A percentile compares a stretch with the other conserved stretches of the same genome.
Evolutionary conservation across 2,329 filamentous ascomycete genomes (phyloP).

Genomic region (Penicillium nordicum): DNA sequence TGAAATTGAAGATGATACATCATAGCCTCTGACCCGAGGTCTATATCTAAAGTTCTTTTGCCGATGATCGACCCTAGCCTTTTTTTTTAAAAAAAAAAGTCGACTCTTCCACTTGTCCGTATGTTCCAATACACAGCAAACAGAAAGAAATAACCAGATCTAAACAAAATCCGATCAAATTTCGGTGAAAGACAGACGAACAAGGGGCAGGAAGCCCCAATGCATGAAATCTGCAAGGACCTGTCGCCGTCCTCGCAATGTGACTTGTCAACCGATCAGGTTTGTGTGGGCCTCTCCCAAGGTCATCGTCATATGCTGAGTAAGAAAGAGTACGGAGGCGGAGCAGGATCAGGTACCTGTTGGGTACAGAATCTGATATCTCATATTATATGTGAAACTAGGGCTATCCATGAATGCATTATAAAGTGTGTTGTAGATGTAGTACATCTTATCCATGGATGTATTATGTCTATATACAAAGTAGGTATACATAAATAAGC

Average conservation of each 20-base stretch:
- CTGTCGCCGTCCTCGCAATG: conserved; percentile 24
- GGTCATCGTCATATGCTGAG: conserved; percentile 15
- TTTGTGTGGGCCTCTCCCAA: conserved; percentile 1
- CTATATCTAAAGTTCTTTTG: not conserved
- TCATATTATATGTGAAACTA: not conserved
- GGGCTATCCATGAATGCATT: not conserved
- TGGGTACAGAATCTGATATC: not conserved
- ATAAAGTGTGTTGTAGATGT: not conserved
- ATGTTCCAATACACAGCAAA: not conserved
- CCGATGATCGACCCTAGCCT: not conserved
- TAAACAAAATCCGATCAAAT: not conserved
- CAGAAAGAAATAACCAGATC: not conserved
- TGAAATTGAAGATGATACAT: conserved; percentile 3
- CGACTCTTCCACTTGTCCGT: not conserved
- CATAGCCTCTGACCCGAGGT: not conserved
- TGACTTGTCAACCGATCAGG: conserved; percentile 28
- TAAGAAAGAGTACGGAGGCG: not conserved
- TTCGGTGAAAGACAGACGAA: not conserved
- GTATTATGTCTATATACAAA: too few species aligned
- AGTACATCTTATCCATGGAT: not conserved
- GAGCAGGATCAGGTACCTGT: conserved; percentile 2
- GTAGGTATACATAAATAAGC: too few species aligned
- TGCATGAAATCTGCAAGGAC: conserved; percentile 33
- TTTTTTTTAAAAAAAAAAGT: too few species aligned
- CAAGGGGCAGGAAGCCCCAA: conserved; percentile 10